A percentile compares a stretch with the other conserved stretches of the same genome.
Evolutionary conservation across 1,284 basidiomycete species (phyloP).

Genomic region (Fomitopsis betulina): DNA sequence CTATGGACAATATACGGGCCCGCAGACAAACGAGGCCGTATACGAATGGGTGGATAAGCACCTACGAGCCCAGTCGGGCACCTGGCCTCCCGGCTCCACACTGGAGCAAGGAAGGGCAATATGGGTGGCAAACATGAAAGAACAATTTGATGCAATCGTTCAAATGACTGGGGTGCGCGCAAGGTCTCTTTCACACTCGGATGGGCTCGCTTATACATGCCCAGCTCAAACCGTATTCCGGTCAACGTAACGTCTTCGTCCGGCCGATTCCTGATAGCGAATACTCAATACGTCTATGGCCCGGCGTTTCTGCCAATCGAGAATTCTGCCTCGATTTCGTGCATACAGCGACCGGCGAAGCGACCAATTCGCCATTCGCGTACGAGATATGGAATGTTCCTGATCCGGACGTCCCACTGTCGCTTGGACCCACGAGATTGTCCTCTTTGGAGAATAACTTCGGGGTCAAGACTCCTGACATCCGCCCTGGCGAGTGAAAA

Average conservation of each 20-base stretch:
- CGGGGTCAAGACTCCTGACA: not conserved
- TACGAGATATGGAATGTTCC: conserved; percentile 2
- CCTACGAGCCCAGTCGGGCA: no score
- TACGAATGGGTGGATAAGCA: no score
- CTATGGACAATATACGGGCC: no score
- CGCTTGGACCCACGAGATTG: not conserved
- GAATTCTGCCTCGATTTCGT: conserved; percentile 7
- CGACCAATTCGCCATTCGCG: conserved; percentile 1
- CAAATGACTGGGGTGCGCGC: no score
- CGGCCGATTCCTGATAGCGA: not conserved
- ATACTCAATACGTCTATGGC: conserved; percentile 3
- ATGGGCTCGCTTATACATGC: no score
- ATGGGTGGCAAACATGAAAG: no score
- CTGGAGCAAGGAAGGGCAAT: no score
- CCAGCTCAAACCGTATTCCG: not conserved
- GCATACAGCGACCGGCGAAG: not conserved
- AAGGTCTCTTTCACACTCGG: no score
- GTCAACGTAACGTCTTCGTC: not conserved
- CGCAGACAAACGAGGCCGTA: no score
- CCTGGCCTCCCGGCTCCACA: no score
- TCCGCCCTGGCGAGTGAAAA: not conserved
- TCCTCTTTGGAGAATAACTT: not conserved
- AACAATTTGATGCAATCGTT: no score
- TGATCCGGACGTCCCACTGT: not conserved
- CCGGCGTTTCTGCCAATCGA: not conserved